Conservation (phyloP, 768 basidiomycete species). For the Russula foetens region DNA sequence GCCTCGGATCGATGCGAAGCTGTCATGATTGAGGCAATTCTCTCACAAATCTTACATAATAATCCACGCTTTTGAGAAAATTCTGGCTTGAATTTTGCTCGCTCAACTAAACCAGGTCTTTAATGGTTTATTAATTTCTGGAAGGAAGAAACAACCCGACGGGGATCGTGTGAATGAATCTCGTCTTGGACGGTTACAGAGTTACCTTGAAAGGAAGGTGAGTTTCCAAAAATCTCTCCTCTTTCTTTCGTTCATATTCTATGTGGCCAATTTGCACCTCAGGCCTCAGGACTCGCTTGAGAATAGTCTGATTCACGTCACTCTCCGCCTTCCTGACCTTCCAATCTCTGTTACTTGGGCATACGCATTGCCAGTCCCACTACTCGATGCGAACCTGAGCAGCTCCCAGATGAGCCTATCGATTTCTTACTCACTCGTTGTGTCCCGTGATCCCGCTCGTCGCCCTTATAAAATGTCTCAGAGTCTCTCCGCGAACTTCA, state of each 20-base stretch:
- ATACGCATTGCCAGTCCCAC: not conserved
- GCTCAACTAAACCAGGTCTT: too few species aligned
- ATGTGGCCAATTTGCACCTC: too few species aligned
- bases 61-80: too few species aligned
- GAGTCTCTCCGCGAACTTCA: not conserved
- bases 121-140: too few species aligned
- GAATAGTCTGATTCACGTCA: not conserved
- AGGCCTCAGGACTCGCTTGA: too few species aligned
- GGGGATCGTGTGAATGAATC: not conserved
- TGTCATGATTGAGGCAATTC: not conserved
- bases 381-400: not conserved
- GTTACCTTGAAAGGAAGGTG: not conserved
- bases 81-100: too few species aligned
- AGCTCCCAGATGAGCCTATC: not conserved
- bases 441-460: too few species aligned
- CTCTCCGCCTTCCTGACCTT: not conserved
- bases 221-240: too few species aligned
- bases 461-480: not conserved
- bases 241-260: too few species aligned
- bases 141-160: too few species aligned
- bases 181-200: not conserved
- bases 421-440: not conserved
- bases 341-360: not conserved
- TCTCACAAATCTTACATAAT: too few species aligned
- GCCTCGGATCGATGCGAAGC: slow-evolving; percentile 1